These are phyloP conservation scores for Inga oerstediana DNA, from an alignment of 306 rosid genomes.

Conservation along the genomic window DNA sequence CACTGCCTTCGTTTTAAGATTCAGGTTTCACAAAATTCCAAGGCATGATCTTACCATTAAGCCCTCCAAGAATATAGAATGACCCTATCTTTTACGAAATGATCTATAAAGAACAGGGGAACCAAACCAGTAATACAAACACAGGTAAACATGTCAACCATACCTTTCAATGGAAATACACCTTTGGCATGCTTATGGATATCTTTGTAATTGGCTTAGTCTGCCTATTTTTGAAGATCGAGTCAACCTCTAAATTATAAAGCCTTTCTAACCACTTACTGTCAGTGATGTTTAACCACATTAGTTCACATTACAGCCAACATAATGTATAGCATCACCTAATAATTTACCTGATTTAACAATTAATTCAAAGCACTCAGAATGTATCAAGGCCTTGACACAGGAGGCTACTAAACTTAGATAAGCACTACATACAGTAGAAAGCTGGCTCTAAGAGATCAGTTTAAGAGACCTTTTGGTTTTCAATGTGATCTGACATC, in stretches of 20 bases:
- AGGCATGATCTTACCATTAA: background rate
- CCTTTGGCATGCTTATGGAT: too few relatives aligned
- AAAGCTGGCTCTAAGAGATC: background rate
- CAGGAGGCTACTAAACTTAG: background rate
- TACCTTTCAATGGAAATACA: background rate
- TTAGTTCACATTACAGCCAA: background rate
- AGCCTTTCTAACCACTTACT: too few relatives aligned
- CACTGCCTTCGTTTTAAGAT: background rate
- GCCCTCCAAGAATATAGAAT: constrained; percentile 7
- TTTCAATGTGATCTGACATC: background rate
- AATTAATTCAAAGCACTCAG: background rate
- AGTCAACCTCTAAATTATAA: too few relatives aligned
- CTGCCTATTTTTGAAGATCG: too few relatives aligned
- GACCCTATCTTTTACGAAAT: background rate
- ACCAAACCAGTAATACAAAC: background rate
- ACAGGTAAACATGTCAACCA: background rate
- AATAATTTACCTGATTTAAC: background rate
- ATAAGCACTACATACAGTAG: background rate
- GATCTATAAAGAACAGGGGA: background rate
- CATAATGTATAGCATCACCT: background rate
- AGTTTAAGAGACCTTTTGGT: too few relatives aligned
- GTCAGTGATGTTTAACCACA: background rate
- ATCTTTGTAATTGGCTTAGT: too few relatives aligned
- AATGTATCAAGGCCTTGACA: background rate
- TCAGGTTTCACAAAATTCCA: background rate